A percentile compares a stretch with the other conserved stretches of the same genome.
Evolutionary conservation across 1,284 basidiomycete genomes (phyloP).

Genomic region (Puccinia coronata): DNA sequence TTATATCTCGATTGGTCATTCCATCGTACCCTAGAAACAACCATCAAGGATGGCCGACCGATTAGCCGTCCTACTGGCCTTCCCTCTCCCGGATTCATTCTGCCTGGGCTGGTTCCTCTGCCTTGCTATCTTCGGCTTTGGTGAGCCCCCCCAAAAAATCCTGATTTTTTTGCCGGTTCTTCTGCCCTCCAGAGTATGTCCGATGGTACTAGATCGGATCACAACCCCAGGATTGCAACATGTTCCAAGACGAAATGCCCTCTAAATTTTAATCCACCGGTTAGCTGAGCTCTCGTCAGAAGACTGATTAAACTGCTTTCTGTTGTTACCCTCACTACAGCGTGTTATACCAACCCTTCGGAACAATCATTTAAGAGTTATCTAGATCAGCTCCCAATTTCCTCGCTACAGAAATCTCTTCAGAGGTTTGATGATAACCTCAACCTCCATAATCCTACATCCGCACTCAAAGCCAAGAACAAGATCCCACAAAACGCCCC

Average conservation of each 20-base stretch:
- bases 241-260: not conserved
- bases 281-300: not conserved
- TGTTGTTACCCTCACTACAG: not conserved
- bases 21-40: not conserved
- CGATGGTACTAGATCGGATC: not conserved
- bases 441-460: not conserved
- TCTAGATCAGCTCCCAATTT: conserved; percentile 26
- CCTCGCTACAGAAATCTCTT: not conserved
- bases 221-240: not conserved
- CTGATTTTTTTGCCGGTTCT: not conserved
- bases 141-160: not conserved
- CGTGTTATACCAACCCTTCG: conserved; percentile 35
- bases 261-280: not conserved
- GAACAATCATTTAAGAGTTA: conserved; percentile 19
- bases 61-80: not conserved
- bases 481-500: not conserved
- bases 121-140: conserved; percentile 16
- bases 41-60: not conserved
- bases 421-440: not conserved
- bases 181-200: not conserved
- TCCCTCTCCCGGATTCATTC: not conserved
- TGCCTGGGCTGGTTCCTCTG: conserved; percentile 14
- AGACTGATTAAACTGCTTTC: not conserved
- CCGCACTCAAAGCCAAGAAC: not conserved
- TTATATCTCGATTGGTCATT: not conserved